These are phyloP conservation scores for Colletotrichum liaoningense DNA, from an alignment of 2,329 filamentous ascomycete genomes.

Conservation along the genomic window DNA sequence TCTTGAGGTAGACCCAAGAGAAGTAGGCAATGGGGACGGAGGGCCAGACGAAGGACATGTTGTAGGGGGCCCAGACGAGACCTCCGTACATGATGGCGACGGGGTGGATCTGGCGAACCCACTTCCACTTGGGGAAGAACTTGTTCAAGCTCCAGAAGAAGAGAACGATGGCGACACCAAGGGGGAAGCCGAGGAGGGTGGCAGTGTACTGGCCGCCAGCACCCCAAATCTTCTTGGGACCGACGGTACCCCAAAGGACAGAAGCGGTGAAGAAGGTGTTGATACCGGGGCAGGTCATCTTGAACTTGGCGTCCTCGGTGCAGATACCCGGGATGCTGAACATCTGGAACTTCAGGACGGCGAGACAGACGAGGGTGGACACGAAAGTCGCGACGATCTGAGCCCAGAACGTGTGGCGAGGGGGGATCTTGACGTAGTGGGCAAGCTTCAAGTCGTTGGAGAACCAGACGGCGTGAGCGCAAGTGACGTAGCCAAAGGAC, in stretches of 20 bases:
- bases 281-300: conserved; percentile 50
- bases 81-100: conserved; percentile 55
- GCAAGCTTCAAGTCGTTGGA: conserved; percentile 57
- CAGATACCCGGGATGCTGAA: conserved; percentile 50
- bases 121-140: conserved; percentile 43
- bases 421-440: conserved; percentile 71
- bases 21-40: conserved; percentile 59
- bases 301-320: conserved; percentile 47
- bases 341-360: conserved; percentile 60
- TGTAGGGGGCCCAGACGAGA: conserved; percentile 57
- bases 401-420: conserved; percentile 68
- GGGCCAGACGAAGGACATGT: conserved; percentile 60
- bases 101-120: conserved; percentile 54
- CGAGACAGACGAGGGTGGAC: conserved; percentile 62
- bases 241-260: conserved; percentile 55
- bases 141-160: conserved; percentile 50
- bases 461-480: conserved; percentile 39
- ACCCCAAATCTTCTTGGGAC: conserved; percentile 51
- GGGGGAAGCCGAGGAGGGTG: conserved; percentile 51
- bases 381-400: conserved; percentile 68
- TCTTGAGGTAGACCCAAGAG: conserved; percentile 60
- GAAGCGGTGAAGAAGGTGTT: conserved; percentile 55
- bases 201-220: conserved; percentile 48
- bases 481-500: conserved; percentile 55
- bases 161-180: conserved; percentile 50